Evolutionary conservation across 2,329 filamentous ascomycete species (phyloP), one percentile per base, ranked within the genome.

Genomic region (Gaeumannomyces sp.): DNA sequence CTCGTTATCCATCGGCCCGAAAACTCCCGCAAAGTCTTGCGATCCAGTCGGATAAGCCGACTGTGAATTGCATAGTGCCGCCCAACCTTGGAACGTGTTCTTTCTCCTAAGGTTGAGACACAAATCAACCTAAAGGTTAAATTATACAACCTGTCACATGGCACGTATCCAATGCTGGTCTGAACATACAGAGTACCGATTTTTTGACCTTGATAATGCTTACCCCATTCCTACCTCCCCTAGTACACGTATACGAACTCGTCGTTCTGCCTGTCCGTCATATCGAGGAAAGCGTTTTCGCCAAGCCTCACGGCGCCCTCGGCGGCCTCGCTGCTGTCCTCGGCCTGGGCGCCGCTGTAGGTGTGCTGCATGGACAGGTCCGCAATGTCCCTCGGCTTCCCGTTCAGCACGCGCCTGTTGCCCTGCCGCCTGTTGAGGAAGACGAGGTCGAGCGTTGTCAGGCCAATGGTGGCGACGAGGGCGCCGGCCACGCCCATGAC

Each of bases 171-270:
- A 33, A 33, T 33, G 33, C 29, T 29, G 29, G 29, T 29, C 29
- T 29, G 29, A 6, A 3, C 3, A 13, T 33, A 33, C 11, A 33
- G 7, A 8, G 33, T 33, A 13, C 33, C 33, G 11, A 33, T 8
- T 10, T 33, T 8, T 2, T 13, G 10, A 5, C 33, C 7, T 33
- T 33, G 2, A 2, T 11, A 11, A 33, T 33, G 10, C 35, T 38
- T 11, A 38, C 14, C 14, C 5, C 1, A 4, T 2, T 6, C 35
- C n/a, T 5, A 28, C 14, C 19, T 14, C 60, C 5, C 45, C 38
- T 73, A 86, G 69, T 86, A 86, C 60, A 87, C 80, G 73, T 85
- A 89, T 22, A 88, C 80, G 75, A 90, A 90, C 70, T 90, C 86
- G 65, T 90, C 86, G 69, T 90, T 90, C 76, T 86, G 76, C 27